phyloP scores from a whole-genome alignment of 2,329 filamentous ascomycete species.

The Ramularia collo-cygni region DNA sequence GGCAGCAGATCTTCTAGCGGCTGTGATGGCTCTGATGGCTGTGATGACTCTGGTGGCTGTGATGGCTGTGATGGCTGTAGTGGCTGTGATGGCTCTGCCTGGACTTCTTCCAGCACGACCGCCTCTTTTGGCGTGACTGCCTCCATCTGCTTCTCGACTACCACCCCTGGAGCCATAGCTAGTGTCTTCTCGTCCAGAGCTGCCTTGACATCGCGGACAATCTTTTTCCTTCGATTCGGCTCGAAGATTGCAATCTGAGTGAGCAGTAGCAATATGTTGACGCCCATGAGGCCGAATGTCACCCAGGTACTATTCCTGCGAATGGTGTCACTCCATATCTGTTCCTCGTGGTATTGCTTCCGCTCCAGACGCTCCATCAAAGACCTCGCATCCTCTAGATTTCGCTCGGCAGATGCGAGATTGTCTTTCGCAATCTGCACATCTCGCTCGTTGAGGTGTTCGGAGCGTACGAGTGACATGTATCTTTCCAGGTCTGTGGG shows the following conservation, averaged over 20 bases:
- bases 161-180: conserved; percentile 4
- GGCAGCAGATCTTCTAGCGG: conserved; percentile 7
- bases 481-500: conserved; percentile 86
- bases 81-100: conserved; percentile 1
- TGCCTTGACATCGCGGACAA: conserved; percentile 70
- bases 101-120: conserved; percentile 13
- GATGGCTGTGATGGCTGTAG: background rate
- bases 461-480: conserved; percentile 81
- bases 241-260: conserved; percentile 65
- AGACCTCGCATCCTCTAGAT: conserved; percentile 69
- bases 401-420: conserved; percentile 67
- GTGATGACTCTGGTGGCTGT: too few relatives aligned
- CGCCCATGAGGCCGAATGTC: conserved; percentile 94
- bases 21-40: conserved; percentile 1
- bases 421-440: conserved; percentile 66
- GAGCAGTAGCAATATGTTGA: conserved; percentile 86
- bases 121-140: conserved; percentile 16
- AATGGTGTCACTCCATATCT: conserved; percentile 98
- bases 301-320: conserved; percentile 95
- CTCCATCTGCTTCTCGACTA: conserved; percentile 18
- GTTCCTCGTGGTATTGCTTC: conserved; percentile 93
- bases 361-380: conserved; percentile 76
- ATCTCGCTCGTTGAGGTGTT: conserved; percentile 86
- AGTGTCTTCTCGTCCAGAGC: conserved; percentile 63
- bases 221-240: conserved; percentile 75